Evolutionary conservation across 179 eudicot species (phyloP), one percentile per base, ranked within the genome.

Genomic region (Patellifolia procumbens): DNA sequence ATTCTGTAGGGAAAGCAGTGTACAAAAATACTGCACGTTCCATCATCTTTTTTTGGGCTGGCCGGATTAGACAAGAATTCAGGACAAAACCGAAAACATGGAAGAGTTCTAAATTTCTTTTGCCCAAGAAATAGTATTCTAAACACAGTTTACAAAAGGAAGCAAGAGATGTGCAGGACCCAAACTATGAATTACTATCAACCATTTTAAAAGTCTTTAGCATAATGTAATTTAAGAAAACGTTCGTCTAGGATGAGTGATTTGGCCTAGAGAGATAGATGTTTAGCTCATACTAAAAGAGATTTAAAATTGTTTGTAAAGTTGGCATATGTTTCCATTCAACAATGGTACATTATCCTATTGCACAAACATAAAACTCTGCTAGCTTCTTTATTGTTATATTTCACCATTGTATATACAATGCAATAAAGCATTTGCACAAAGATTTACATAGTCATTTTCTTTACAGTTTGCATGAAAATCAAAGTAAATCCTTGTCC

Each of bases 51-150:
- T 24, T 49, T 24, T 11, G 22, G 12, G 69, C 67, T 78, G 78
- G 68, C 53, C 26, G 34, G 32, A 45, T 19, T 58, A 60, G 46
- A 48, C 34, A 24, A 67, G 37, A 59, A 35, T 56, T 59, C 39
- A 34, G 69, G 69, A 74, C 32, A 39, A 49, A 73, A 48, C 42
- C 17, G 35, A 74, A 59, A 74, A 59, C 37, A 28, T 45, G 70
- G 69, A 48, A 74, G 78, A 68, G 24, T 51, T 31, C 74, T 79
- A 26, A 78, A 52, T 67, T 46, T 20, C 35, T 28, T 58, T 56
- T 7, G 31, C 26, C 68, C 24, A 28, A 26, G 22, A 35, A 3
- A n/a, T 24, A 72, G 1, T 3, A 34, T 32, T 7, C 4, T 3
- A 13, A 53, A n/a, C 29, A 60, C 43, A 2, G 59, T 12, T 37